phyloP scores from a whole-genome alignment of 1,139 yeast species.

The Scheffersomyces parashehatae region DNA sequence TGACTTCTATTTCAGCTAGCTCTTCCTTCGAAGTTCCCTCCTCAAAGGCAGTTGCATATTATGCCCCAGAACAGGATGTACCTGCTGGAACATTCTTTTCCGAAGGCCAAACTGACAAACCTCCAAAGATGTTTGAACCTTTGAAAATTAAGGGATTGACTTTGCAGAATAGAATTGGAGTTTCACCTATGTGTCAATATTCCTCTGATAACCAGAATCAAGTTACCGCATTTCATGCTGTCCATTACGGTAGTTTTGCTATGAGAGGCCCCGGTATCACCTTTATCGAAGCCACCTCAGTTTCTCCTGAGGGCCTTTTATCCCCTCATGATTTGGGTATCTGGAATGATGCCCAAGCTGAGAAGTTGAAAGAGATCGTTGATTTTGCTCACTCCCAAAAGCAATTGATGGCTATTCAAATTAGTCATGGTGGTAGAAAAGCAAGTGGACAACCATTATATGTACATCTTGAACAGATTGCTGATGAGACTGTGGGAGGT shows the following conservation, averaged over 20 bases:
- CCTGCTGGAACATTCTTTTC: no score
- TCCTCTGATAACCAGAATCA: constrained; percentile 37
- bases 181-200: constrained; percentile 65
- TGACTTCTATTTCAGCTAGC: constrained; percentile 85
- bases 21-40: no score
- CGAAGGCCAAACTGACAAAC: not conserved
- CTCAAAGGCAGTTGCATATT: constrained; percentile 17
- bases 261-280: constrained; percentile 54
- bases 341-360: constrained; percentile 52
- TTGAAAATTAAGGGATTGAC: constrained; percentile 34
- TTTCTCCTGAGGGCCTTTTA: constrained; percentile 44
- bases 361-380: constrained; percentile 46
- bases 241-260: constrained; percentile 46
- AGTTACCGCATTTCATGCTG: constrained; percentile 48
- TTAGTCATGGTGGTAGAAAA: constrained; percentile 61
- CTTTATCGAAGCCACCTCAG: constrained; percentile 53
- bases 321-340: constrained; percentile 52
- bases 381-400: constrained; percentile 59
- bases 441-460: constrained; percentile 39
- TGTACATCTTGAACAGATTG: constrained; percentile 32
- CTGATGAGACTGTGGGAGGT: constrained; percentile 35
- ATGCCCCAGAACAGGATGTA: no score
- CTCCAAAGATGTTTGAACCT: constrained; percentile 41
- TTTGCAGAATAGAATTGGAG: constrained; percentile 53
- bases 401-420: constrained; percentile 51